A percentile compares a stretch with the other conserved stretches of the same genome.
These are phyloP conservation scores for Periconia sp. DNA, from an alignment of 2,329 filamentous ascomycete genomes.

Conservation along the genomic window DNA sequence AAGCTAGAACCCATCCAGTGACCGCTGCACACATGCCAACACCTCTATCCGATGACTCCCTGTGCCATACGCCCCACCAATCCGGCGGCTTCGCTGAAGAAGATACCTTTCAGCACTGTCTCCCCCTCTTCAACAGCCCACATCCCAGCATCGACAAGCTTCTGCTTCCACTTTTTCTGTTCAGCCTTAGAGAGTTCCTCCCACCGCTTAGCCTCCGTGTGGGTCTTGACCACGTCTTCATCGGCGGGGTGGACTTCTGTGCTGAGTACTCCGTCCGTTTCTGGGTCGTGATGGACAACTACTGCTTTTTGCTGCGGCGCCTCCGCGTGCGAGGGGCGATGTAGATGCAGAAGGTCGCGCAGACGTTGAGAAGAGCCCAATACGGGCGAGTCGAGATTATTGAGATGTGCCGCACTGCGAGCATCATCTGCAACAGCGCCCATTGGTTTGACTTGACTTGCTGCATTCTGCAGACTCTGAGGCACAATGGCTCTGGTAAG, in stretches of 20 bases:
- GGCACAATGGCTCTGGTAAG: conserved; percentile 61
- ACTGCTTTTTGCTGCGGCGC: conserved; percentile 44
- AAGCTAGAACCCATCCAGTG: conserved; percentile 3
- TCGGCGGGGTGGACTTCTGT: conserved; percentile 48
- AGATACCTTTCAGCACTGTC: conserved; percentile 74
- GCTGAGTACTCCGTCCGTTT: conserved; percentile 44
- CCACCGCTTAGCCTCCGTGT: conserved; percentile 67
- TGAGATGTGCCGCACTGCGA: conserved; percentile 29
- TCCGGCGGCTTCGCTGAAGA: conserved; percentile 76
- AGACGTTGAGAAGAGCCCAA: conserved; percentile 36
- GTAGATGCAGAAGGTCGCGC: conserved; percentile 39
- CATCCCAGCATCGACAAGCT: conserved; percentile 72
- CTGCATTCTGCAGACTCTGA: conserved; percentile 49
- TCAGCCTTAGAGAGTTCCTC: conserved; percentile 70
- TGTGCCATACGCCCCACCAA: conserved; percentile 52
- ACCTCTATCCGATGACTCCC: conserved; percentile 32
- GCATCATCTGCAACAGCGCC: conserved; percentile 35
- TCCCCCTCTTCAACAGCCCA: conserved; percentile 84
- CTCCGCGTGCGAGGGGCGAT: conserved; percentile 20
- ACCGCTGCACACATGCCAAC: conserved; percentile 1
- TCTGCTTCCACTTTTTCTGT: conserved; percentile 71
- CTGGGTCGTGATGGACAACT: conserved; percentile 48
- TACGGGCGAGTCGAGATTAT: conserved; percentile 32
- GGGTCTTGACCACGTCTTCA: conserved; percentile 43
- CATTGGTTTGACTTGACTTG: conserved; percentile 33